These are phyloP conservation scores for Rhodomyrtus tomentosa DNA, from an alignment of 345 rosid genomes.

Conservation along the genomic window DNA sequence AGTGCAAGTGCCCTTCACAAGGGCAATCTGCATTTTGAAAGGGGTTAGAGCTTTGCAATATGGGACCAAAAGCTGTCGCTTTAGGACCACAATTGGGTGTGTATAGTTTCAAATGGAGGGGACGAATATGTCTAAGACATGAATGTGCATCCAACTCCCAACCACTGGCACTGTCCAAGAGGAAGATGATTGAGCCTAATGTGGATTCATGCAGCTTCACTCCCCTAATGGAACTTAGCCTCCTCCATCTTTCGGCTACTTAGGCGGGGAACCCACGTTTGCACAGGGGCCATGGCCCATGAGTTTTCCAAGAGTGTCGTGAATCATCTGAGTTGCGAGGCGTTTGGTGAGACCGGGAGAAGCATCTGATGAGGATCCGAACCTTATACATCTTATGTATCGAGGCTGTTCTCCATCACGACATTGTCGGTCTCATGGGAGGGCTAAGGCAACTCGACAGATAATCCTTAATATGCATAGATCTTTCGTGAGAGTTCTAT, in stretches of 20 bases:
- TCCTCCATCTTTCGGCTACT: background rate
- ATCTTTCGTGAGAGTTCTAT: background rate
- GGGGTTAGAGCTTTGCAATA: background rate
- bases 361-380: background rate
- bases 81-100: background rate
- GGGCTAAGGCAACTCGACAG: background rate
- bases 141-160: constrained; percentile 3
- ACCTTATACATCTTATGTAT: background rate
- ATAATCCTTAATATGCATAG: background rate
- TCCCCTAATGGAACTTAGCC: background rate
- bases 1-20: background rate
- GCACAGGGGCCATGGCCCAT: background rate
- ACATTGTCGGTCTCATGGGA: background rate
- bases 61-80: background rate
- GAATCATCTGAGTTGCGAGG: background rate
- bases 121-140: constrained; percentile 26
- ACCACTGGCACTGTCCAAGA: background rate
- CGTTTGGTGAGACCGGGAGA: background rate
- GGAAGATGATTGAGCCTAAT: background rate
- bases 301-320: background rate
- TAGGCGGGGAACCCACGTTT: background rate
- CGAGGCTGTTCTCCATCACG: background rate
- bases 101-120: background rate
- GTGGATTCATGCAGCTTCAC: background rate
- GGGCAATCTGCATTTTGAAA: background rate